phyloP scores from a whole-genome alignment of 306 rosid genomes.

The Cucumis melo region DNA sequence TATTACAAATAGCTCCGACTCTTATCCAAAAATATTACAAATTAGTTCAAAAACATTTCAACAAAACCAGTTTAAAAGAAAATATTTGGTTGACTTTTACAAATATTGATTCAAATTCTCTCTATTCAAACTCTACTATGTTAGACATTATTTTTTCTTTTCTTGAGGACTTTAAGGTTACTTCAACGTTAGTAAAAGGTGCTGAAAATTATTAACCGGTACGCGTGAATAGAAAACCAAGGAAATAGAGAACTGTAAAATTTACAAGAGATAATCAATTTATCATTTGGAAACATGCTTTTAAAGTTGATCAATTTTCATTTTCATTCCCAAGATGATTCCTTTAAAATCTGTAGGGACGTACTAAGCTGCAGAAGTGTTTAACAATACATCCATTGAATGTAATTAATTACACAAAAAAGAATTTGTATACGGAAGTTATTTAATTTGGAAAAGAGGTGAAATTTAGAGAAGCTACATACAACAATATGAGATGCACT shows the following conservation, averaged over 20 bases:
- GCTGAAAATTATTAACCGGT: neutral
- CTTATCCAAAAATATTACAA: neutral
- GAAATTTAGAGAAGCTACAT: slow-evolving; percentile 11
- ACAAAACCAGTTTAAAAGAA: neutral
- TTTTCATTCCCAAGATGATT: neutral
- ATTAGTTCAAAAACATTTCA: neutral
- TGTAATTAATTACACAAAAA: neutral
- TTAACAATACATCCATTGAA: neutral
- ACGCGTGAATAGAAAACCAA: neutral
- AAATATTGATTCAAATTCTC: neutral
- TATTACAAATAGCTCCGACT: neutral
- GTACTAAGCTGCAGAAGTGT: neutral
- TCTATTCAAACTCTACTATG: neutral
- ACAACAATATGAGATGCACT: slow-evolving; percentile 88
- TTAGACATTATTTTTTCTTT: no score
- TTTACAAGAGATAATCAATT: neutral
- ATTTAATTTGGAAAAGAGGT: slow-evolving; percentile 5
- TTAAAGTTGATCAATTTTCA: neutral
- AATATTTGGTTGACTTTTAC: neutral
- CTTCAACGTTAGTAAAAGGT: neutral
- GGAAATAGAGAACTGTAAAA: neutral
- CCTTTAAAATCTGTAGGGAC: neutral
- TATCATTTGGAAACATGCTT: neutral
- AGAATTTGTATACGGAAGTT: neutral
- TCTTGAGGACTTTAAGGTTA: neutral